phyloP scores from a whole-genome alignment of 352 stramenopile genomes.

The Phytophthora meadii region DNA sequence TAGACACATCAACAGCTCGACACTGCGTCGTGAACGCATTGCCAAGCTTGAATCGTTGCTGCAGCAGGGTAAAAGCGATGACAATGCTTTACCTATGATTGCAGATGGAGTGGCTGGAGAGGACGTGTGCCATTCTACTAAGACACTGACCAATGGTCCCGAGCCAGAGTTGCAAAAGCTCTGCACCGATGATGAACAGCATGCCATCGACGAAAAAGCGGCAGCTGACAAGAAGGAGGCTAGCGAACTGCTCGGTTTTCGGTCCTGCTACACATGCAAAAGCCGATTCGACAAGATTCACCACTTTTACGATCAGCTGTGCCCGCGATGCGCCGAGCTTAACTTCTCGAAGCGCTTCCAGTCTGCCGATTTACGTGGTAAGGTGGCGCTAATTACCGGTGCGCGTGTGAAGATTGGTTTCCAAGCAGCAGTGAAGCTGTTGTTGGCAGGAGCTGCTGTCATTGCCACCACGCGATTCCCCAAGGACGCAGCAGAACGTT shows the following conservation, averaged over 20 bases:
- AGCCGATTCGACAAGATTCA: conserved; percentile 94
- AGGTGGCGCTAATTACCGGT: conserved; percentile 95
- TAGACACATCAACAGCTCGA: conserved; percentile 94
- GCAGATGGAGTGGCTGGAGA: conserved; percentile 91
- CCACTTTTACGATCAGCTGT: conserved; percentile 98
- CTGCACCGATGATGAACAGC: conserved; percentile 58
- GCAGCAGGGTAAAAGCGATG: conserved; percentile 78
- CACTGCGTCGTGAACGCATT: conserved; percentile 90
- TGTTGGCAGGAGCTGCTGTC: conserved; percentile 92
- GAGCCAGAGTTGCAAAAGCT: conserved; percentile 60
- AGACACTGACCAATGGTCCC: conserved; percentile 22
- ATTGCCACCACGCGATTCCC: conserved; percentile 97
- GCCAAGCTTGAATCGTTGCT: conserved; percentile 92
- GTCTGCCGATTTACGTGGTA: conserved; percentile 86
- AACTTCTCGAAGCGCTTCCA: conserved; percentile 97
- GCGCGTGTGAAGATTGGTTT: conserved; percentile 98
- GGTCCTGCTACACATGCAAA: conserved; percentile 98
- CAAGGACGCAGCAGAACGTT: conserved; percentile 91
- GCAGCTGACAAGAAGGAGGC: conserved; percentile 61
- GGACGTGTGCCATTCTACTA: conserved; percentile 62
- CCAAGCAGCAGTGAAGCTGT: conserved; percentile 94
- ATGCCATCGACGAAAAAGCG: conserved; percentile 59
- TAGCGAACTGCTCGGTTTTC: conserved; percentile 75
- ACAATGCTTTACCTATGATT: conserved; percentile 77
- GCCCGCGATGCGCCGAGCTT: conserved; percentile 92